phyloP scores from a whole-genome alignment of 2,329 filamentous ascomycete species.

The Alternaria viburni region DNA sequence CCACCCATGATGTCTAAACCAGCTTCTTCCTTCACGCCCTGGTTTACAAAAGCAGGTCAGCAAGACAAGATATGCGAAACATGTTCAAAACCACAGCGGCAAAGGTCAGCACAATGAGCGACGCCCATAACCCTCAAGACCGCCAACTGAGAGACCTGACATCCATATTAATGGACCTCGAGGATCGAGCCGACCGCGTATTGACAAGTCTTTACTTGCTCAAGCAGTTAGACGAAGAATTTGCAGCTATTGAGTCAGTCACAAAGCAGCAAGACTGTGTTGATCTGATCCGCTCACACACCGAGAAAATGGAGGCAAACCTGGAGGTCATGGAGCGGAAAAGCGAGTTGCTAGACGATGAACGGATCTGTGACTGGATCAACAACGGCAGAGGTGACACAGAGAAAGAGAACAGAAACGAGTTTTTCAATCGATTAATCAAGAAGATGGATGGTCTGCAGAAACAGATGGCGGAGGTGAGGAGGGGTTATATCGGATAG shows the following conservation, averaged over 20 bases:
- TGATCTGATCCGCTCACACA: background rate
- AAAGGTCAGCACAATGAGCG: background rate
- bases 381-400: background rate
- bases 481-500: background rate
- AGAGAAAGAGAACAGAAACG: constrained; percentile 1
- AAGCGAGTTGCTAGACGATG: background rate
- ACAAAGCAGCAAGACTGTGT: constrained; percentile 1
- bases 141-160: background rate
- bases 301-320: constrained; percentile 3
- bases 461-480: constrained; percentile 1
- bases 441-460: background rate
- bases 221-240: background rate
- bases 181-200: constrained; percentile 1
- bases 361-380: constrained; percentile 3
- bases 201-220: constrained; percentile 7
- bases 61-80: background rate
- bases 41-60: background rate
- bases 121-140: background rate
- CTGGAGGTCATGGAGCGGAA: constrained; percentile 1
- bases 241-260: background rate
- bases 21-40: background rate
- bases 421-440: background rate
- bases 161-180: background rate
- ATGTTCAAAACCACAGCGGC: background rate
- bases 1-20: background rate